Evolutionary conservation across 306 rosid genomes (phyloP).

Genomic region (Delonix regia): DNA sequence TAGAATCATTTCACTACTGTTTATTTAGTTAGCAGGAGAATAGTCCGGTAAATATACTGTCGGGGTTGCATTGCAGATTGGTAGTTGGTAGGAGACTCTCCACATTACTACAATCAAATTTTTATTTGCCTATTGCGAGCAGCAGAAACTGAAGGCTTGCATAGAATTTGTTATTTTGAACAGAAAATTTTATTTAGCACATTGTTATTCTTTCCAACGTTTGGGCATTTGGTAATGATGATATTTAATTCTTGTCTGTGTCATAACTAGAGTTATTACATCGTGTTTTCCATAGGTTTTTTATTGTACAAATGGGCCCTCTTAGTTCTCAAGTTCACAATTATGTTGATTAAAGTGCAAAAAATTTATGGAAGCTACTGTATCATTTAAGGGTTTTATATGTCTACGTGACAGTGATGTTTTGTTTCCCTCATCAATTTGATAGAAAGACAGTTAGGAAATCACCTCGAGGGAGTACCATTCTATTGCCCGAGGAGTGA

Average conservation of each 20-base stretch:
- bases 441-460: conserved; percentile 71
- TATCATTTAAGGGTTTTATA: conserved; percentile 24
- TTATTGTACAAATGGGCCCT: conserved; percentile 22
- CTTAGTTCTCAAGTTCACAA: neutral
- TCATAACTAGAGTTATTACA: conserved; percentile 20
- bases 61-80: neutral
- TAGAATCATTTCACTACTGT: neutral
- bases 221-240: conserved; percentile 29
- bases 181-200: conserved; percentile 16
- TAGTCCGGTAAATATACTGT: neutral
- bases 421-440: conserved; percentile 39
- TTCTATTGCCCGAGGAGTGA: conserved; percentile 84
- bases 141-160: conserved; percentile 24
- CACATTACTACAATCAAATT: conserved; percentile 11
- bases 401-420: conserved; percentile 42
- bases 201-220: conserved; percentile 20
- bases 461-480: conserved; percentile 92
- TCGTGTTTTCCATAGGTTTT: neutral
- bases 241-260: conserved; percentile 2
- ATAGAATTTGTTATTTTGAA: conserved; percentile 15
- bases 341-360: conserved; percentile 22
- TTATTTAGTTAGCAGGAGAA: conserved; percentile 5
- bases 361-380: conserved; percentile 17
- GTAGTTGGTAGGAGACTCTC: conserved; percentile 29
- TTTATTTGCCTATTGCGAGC: conserved; percentile 6